Evolutionary conservation across 2,329 filamentous ascomycete species (phyloP).

Genomic region (Penicillium sp.): DNA sequence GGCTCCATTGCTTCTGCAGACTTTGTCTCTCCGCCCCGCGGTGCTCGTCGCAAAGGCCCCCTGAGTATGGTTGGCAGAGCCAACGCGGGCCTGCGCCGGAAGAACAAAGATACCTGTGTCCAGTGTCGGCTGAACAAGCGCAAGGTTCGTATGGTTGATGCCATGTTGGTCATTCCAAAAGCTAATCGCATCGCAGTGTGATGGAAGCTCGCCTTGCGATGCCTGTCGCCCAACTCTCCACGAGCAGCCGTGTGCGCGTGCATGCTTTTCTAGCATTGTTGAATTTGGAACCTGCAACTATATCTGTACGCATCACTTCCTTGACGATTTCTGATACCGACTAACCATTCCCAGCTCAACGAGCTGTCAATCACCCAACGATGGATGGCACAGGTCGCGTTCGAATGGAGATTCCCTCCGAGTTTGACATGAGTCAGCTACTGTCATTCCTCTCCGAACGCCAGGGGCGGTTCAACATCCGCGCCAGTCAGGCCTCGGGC

Average conservation of each 20-base stretch:
- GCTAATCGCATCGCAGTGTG: slow-evolving; percentile 33
- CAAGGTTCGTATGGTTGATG: slow-evolving; percentile 34
- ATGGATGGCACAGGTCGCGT: slow-evolving; percentile 35
- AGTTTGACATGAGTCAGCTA: slow-evolving; percentile 41
- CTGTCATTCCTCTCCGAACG: slow-evolving; percentile 38
- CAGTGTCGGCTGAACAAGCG: slow-evolving; percentile 46
- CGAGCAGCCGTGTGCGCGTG: slow-evolving; percentile 45
- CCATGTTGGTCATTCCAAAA: background rate
- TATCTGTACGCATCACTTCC: slow-evolving; percentile 38
- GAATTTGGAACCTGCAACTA: slow-evolving; percentile 48
- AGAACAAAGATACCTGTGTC: slow-evolving; percentile 47
- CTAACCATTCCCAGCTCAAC: slow-evolving; percentile 39
- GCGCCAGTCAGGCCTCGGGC: slow-evolving; percentile 43
- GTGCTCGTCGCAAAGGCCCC: slow-evolving; percentile 44
- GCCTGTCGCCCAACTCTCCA: slow-evolving; percentile 43
- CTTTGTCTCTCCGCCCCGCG: slow-evolving; percentile 42
- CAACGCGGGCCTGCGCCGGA: slow-evolving; percentile 42
- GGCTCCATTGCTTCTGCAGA: slow-evolving; percentile 43
- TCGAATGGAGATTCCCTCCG: slow-evolving; percentile 41
- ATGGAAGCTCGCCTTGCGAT: slow-evolving; percentile 43
- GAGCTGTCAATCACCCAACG: slow-evolving; percentile 44
- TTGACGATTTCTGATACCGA: background rate
- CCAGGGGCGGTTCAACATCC: slow-evolving; percentile 45
- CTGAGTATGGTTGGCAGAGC: slow-evolving; percentile 40
- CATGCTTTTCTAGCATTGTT: slow-evolving; percentile 46